Evolutionary conservation across 768 basidiomycete genomes (phyloP).

Genomic region (Macrolepiota albuminosa): DNA sequence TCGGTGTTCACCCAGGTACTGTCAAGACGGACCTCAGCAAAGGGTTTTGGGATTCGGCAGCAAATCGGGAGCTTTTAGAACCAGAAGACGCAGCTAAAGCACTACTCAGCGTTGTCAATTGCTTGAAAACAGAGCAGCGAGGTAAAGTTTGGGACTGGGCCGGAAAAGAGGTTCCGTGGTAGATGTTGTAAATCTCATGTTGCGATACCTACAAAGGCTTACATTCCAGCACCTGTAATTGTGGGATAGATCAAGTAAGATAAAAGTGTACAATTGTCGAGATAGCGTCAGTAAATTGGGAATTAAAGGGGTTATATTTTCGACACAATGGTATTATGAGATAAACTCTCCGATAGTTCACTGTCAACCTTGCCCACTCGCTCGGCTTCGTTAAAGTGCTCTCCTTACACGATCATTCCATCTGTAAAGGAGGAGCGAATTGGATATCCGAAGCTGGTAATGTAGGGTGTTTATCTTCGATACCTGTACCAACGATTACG

Average conservation of each 20-base stretch:
- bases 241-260: not conserved
- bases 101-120: constrained; percentile 40
- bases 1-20: constrained; percentile 57
- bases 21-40: constrained; percentile 57
- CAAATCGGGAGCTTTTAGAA: constrained; percentile 38
- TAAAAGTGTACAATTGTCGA: not conserved
- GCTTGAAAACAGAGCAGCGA: constrained; percentile 33
- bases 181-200: not conserved
- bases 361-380: not conserved
- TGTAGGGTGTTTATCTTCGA: not conserved
- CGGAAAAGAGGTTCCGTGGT: constrained; percentile 43
- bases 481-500: not conserved
- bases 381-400: not conserved
- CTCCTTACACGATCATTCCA: not conserved
- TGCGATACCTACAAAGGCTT: too few species aligned
- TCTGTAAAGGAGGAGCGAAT: not conserved
- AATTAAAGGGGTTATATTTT: not conserved
- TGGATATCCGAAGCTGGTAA: not conserved
- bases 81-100: constrained; percentile 45
- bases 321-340: not conserved
- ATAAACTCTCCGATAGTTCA: not conserved
- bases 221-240: not conserved
- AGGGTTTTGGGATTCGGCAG: constrained; percentile 42
- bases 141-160: constrained; percentile 58
- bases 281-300: not conserved